Percentiles rank a stretch among this genome's conserved stretches.
phyloP scores from a whole-genome alignment of 2,329 filamentous ascomycete species.

The Colletotrichum musicola region DNA sequence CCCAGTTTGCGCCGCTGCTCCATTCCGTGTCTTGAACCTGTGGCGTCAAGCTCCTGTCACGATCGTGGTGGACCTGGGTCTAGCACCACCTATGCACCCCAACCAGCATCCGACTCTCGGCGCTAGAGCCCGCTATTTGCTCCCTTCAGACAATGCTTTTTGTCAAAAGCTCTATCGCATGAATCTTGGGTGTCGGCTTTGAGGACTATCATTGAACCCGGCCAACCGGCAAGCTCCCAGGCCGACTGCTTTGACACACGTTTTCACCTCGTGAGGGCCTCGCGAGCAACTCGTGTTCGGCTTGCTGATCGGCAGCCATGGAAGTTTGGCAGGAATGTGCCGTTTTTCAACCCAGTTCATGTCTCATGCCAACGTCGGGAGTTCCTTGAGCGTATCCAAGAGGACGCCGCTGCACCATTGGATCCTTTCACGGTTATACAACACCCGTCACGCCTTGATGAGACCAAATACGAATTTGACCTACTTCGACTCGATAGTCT shows the following conservation, averaged over 20 bases:
- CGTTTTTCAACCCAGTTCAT: neutral
- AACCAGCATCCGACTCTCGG: neutral
- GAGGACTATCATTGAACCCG: neutral
- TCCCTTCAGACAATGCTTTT: neutral
- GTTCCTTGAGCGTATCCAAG: no score
- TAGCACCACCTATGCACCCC: neutral
- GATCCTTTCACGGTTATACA: neutral
- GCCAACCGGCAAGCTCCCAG: neutral
- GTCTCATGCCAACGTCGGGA: neutral
- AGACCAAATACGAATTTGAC: neutral
- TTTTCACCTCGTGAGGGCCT: constrained; percentile 8
- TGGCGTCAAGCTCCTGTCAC: constrained; percentile 31
- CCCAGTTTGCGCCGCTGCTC: neutral
- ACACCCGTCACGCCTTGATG: neutral
- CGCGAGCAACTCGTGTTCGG: neutral
- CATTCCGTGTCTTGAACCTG: neutral
- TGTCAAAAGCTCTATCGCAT: neutral
- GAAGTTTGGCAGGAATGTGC: neutral
- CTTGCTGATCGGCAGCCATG: neutral
- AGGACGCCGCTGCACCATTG: no score
- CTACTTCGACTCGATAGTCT: neutral
- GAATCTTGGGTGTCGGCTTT: neutral
- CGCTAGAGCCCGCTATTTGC: neutral
- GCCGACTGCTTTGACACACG: neutral
- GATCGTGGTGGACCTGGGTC: neutral